phyloP scores from a whole-genome alignment of 345 rosid genomes.

The Acer negundo region DNA sequence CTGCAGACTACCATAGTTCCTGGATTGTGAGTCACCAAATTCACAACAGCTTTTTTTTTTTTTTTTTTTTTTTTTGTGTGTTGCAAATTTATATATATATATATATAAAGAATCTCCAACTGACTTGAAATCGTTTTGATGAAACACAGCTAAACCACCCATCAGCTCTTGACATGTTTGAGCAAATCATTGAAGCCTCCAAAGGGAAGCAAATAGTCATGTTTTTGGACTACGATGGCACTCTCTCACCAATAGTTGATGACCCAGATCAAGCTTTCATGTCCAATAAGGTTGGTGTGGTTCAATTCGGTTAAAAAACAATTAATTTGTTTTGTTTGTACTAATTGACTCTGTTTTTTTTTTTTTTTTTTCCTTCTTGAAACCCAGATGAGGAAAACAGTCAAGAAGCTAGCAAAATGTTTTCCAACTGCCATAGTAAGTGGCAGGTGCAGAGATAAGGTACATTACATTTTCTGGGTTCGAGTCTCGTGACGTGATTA shows the following conservation, averaged over 20 bases:
- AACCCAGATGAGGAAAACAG: slow-evolving; percentile 84
- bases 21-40: slow-evolving; percentile 56
- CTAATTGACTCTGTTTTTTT: neutral
- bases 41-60: neutral
- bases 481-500: neutral
- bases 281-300: slow-evolving; percentile 67
- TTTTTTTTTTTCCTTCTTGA: neutral
- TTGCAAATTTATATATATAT: neutral
- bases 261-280: slow-evolving; percentile 94
- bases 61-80: neutral
- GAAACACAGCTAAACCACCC: slow-evolving; percentile 63
- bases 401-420: slow-evolving; percentile 55
- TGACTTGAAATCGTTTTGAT: neutral
- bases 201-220: slow-evolving; percentile 84
- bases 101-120: neutral
- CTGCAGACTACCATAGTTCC: slow-evolving; percentile 42
- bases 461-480: slow-evolving; percentile 27
- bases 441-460: slow-evolving; percentile 97
- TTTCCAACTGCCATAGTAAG: slow-evolving; percentile 94
- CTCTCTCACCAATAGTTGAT: slow-evolving; percentile 92
- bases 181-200: slow-evolving; percentile 61
- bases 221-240: slow-evolving; percentile 96
- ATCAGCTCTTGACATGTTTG: slow-evolving; percentile 79
- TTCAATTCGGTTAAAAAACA: neutral
- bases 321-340: neutral